Evolutionary conservation across 2,329 filamentous ascomycete species (phyloP).

Genomic region (Aspergillus glaucus): DNA sequence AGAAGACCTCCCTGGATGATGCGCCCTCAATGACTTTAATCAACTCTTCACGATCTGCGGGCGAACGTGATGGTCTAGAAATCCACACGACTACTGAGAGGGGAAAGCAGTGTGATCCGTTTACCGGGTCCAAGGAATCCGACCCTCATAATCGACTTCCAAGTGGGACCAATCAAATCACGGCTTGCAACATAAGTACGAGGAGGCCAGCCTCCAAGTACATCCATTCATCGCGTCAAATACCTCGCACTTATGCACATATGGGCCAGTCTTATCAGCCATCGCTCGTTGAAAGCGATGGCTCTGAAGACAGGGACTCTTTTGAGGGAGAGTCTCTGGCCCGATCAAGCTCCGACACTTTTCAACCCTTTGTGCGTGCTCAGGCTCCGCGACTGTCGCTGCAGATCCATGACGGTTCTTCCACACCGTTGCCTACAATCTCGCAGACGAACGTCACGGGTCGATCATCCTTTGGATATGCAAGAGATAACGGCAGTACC

Average conservation of each 20-base stretch:
- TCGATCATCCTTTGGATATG: conserved; percentile 41
- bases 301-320: conserved; percentile 39
- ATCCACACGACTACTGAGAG: conserved; percentile 39
- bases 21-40: conserved; percentile 40
- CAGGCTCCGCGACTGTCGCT: conserved; percentile 28
- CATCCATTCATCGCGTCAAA: conserved; percentile 51
- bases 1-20: conserved; percentile 48
- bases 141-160: conserved; percentile 47
- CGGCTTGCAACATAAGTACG: conserved; percentile 39
- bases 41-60: conserved; percentile 50
- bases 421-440: conserved; percentile 44
- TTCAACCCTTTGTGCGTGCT: conserved; percentile 26
- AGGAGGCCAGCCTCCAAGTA: conserved; percentile 47
- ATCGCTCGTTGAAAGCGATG: conserved; percentile 42
- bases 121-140: conserved; percentile 28
- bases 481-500: conserved; percentile 45
- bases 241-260: conserved; percentile 49
- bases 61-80: conserved; percentile 53
- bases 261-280: conserved; percentile 45
- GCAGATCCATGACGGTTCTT: conserved; percentile 34
- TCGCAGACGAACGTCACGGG: conserved; percentile 50
- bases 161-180: conserved; percentile 51
- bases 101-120: conserved; percentile 34
- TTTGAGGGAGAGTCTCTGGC: conserved; percentile 37
- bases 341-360: conserved; percentile 19